Conservation (phyloP, 805 yeast species). For the Cyberlindnera americana region DNA sequence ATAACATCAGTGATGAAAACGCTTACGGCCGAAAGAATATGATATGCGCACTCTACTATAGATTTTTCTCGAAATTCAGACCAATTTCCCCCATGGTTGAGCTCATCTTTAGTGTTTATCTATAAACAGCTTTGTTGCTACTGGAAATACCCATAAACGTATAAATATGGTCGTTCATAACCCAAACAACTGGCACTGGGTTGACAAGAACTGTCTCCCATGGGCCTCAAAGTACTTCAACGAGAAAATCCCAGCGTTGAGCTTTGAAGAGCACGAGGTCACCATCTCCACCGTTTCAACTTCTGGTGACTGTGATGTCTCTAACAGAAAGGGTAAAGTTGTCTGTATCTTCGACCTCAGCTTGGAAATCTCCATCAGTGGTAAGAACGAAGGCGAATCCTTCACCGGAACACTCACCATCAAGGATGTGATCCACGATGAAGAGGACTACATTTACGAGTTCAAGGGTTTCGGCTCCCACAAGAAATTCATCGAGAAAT, state of each 20-base stretch:
- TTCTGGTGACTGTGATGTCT: constrained; percentile 76
- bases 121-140: too few species aligned
- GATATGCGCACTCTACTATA: constrained; percentile 7
- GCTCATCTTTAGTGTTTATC: too few species aligned
- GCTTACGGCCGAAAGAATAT: too few species aligned
- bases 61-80: constrained; percentile 7
- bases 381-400: constrained; percentile 35
- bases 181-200: constrained; percentile 80
- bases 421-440: constrained; percentile 77
- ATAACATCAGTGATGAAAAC: too few species aligned
- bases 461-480: constrained; percentile 41
- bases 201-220: constrained; percentile 61
- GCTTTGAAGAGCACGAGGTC: constrained; percentile 26
- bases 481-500: constrained; percentile 37
- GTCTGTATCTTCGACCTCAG: constrained; percentile 70
- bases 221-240: constrained; percentile 56
- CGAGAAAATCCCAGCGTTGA: constrained; percentile 31
- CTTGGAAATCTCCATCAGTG: constrained; percentile 44
- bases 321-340: constrained; percentile 80
- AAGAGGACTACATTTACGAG: constrained; percentile 59
- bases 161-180: constrained; percentile 58
- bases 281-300: constrained; percentile 40
- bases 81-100: too few species aligned
- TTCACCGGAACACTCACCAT: constrained; percentile 45
- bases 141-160: background rate